Evolutionary conservation across 2,329 filamentous ascomycete species (phyloP).

Genomic region (Cadophora luteo-olivacea): DNA sequence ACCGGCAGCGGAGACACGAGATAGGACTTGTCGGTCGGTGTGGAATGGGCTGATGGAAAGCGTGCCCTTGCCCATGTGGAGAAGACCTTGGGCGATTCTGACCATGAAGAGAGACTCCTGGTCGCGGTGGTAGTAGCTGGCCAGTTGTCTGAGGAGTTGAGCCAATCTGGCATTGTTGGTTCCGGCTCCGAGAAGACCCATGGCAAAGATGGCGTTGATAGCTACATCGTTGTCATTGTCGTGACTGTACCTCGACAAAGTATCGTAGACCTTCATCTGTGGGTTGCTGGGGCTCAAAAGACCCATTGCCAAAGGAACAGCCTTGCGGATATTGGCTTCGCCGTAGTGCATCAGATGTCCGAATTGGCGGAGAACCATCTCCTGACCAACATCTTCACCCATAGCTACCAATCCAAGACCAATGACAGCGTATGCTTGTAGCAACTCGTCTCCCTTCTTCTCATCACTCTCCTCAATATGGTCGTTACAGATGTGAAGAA

Average conservation of each 20-base stretch:
- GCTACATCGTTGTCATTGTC: constrained; percentile 99
- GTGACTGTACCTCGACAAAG: constrained; percentile 94
- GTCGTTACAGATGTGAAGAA: constrained; percentile 97
- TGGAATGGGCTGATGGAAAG: constrained; percentile 98
- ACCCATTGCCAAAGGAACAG: constrained; percentile 95
- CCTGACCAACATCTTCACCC: constrained; percentile 97
- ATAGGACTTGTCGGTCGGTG: constrained; percentile 95
- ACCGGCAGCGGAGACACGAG: constrained; percentile 86
- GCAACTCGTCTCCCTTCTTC: constrained; percentile 92
- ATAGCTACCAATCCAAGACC: constrained; percentile 94
- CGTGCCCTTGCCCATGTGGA: constrained; percentile 99
- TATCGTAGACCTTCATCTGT: constrained; percentile 99
- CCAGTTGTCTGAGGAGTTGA: constrained; percentile 90
- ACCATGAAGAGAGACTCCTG: constrained; percentile 99
- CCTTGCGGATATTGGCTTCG: constrained; percentile 94
- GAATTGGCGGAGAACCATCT: constrained; percentile 98
- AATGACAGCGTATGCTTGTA: constrained; percentile 95
- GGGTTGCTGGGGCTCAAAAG: constrained; percentile 97
- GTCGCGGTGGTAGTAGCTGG: constrained; percentile 97
- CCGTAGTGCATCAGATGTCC: constrained; percentile 99
- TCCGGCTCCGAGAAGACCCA: constrained; percentile 95
- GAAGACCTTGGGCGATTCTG: constrained; percentile 92
- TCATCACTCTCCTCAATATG: constrained; percentile 94
- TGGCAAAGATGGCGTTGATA: constrained; percentile 98
- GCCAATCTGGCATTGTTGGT: constrained; percentile 98